Base-by-base conservation (phyloP, 495 filamentous ascomycete genomes). In the Trichocladium antarcticum region DNA sequence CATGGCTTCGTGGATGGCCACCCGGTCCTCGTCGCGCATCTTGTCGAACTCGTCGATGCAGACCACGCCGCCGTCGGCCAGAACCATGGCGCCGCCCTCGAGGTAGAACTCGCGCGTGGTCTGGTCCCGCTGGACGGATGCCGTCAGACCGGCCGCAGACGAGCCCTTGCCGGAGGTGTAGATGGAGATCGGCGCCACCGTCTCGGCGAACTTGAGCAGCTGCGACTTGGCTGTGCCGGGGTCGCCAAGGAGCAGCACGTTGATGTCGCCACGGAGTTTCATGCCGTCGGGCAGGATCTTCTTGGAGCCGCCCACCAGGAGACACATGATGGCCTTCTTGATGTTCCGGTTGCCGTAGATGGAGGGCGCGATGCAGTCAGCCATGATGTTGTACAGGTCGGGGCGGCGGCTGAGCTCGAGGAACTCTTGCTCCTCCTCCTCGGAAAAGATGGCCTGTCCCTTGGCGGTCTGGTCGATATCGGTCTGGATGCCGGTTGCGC, bases 11-110 rank as follows among this genome's bases (percentile, higher is more conserved):
- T 99, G 93, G 65, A 99, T 99, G 8, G 93, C 93, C 17, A 99
- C 93, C 54, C 93, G 80, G 56, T 99, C 93, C 66, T 99, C 93
- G 65, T 99, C 93, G 49, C 93, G 78, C 93, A 99, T 99, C 73
- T 99, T 99, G 71, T 99, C 93, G 64, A 99, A 99, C 67, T 99
- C 93, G 63, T 99, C 93, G 66, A 99, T 99, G 70, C 93, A 99
- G 17, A 97, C 93, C 7, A 97, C 93, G 59, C 93, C 93, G 11
- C 89, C 89, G 57, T 99, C 93, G 2, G 93, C 93, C 21, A 99
- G 79, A 29, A 99, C 93, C 93, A 99, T 97, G 28, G 93, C 93
- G 64, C 93, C 93, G 45, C 93, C 93, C 73, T 99, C 93, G 4
- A 99, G 79, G 61, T 97, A 97, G 66, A 99, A 97, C 65, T 99